A percentile compares a stretch with the other conserved stretches of the same genome.
These are phyloP conservation scores for Aspergillus sp. DNA, from an alignment of 2,329 filamentous ascomycete species.

Conservation along the genomic window DNA sequence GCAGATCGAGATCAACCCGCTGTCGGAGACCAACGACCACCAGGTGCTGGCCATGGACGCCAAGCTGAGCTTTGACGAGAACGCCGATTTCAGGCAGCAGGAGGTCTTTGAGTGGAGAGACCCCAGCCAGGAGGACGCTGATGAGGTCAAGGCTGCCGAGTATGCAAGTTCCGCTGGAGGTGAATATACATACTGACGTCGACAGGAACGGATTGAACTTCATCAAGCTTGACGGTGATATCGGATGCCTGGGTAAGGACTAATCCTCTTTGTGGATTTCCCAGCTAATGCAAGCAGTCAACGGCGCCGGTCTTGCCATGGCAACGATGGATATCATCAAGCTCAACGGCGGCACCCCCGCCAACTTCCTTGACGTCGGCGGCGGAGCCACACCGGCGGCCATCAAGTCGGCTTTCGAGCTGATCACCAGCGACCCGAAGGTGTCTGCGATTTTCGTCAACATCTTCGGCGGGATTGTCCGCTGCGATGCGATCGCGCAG, in stretches of 20 bases:
- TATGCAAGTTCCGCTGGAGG: conserved; percentile 41
- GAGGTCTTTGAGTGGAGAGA: conserved; percentile 93
- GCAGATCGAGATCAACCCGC: conserved; percentile 99
- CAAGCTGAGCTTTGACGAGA: conserved; percentile 98
- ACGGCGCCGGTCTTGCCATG: conserved; percentile 98
- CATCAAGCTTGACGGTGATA: conserved; percentile 99
- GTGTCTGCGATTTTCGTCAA: conserved; percentile 99
- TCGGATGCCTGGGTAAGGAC: conserved; percentile 70
- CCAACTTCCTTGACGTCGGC: conserved; percentile 98
- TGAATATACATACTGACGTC: too few species aligned
- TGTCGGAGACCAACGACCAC: conserved; percentile 97
- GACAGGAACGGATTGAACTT: conserved; percentile 79
- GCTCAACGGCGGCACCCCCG: conserved; percentile 89
- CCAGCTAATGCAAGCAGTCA: conserved; percentile 60
- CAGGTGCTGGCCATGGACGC: conserved; percentile 98
- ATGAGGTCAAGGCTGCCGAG: conserved; percentile 94
- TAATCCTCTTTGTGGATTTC: too few species aligned
- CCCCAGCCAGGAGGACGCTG: conserved; percentile 86
- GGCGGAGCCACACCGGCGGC: conserved; percentile 93
- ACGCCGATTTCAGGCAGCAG: conserved; percentile 96
- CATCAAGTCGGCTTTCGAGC: conserved; percentile 94
- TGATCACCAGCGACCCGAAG: conserved; percentile 97
- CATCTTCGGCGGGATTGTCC: conserved; percentile 98
- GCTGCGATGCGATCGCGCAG: conserved; percentile 93
- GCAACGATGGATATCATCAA: conserved; percentile 99